Base-by-base conservation (phyloP, 2,329 filamentous ascomycete species). In the Pseudocercospora macadamiae region DNA sequence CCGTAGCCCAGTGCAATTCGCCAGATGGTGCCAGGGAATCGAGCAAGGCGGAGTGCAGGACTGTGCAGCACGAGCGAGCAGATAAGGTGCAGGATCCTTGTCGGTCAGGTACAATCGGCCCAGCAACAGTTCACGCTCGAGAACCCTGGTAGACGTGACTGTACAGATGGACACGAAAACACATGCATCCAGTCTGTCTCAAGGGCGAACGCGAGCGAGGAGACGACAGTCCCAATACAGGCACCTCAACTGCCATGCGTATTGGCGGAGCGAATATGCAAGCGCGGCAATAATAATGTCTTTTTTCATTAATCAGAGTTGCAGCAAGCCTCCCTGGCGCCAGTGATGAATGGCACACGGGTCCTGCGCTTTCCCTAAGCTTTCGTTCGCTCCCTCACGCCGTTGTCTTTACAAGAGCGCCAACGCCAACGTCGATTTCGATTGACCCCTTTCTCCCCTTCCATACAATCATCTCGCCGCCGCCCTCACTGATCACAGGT, bases 101-200 rank as follows among this genome's bases (percentile, higher is more conserved):
- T 19, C 37, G 16, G 42, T 47, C 42, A 47, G 42, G 42, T 26
- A 47, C 42, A 23, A 47, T 47, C 42, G 42, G 26, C 42, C 42
- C 23, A 21, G 42, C 23, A 47, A 14, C 26, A 19, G 42, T 25
- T 19, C 42, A 47, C 42, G 10, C 14, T 9, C 42, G n/a, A n/a
- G n/a, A 47, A 21, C 42, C 10, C 21, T 45, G 42, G 4, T n/a
- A 28, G 8, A 47, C 42, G 26, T 16, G 21, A 19, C 8, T 23
- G 21, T 9, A 14, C 42, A 47, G 23, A 47, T 44, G 19, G 16
- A 19, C 16, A 44, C 42, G n/a, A n/a, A n/a, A n/a, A n/a, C n/a
- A n/a, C n/a, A 42, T 19, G 18, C 37, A 42, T 42, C 37, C 37
- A n/a, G n/a, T n/a, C 23, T 19, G n/a, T n/a, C n/a, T 19, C 37